phyloP scores from a whole-genome alignment of 257 asterid species.

The Fraxinus cuspidata region DNA sequence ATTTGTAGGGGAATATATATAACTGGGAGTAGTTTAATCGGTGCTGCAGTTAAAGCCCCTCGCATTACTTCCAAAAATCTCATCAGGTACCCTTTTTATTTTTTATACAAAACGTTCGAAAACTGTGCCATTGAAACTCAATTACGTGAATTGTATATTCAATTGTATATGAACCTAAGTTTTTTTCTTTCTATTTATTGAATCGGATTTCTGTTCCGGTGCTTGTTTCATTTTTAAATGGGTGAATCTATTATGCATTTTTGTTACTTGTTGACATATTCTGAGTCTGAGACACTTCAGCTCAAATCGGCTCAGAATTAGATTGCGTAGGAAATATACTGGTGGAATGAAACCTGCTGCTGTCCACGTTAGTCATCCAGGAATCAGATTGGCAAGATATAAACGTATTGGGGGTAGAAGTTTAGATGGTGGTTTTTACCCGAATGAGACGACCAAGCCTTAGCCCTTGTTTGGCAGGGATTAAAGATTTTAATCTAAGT shows the following conservation, averaged over 20 bases:
- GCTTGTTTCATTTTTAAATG: constrained; percentile 17
- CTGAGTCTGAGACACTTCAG: neutral
- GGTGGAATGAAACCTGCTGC: neutral
- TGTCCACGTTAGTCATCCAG: neutral
- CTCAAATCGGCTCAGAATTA: constrained; percentile 1
- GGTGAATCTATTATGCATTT: constrained; percentile 8
- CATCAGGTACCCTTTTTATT: constrained; percentile 54
- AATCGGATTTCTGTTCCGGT: neutral
- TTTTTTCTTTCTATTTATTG: neutral
- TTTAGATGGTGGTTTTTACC: constrained; percentile 15
- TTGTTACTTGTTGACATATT: neutral
- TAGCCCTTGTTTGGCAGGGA: no score
- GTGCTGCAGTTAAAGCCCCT: constrained; percentile 85
- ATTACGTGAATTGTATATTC: neutral
- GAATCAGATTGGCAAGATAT: constrained; percentile 10
- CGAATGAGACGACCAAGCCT: neutral
- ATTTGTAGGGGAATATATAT: constrained; percentile 70
- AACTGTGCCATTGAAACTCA: neutral
- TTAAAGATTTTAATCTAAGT: no score
- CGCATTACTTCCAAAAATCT: constrained; percentile 81
- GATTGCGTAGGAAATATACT: constrained; percentile 12
- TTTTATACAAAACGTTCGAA: neutral
- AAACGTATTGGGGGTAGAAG: constrained; percentile 5
- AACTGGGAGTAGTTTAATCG: constrained; percentile 81
- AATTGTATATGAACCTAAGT: neutral